A percentile compares a stretch with the other conserved stretches of the same genome.
phyloP scores from a whole-genome alignment of 2,329 filamentous ascomycete species.

The Aspergillus candidus region DNA sequence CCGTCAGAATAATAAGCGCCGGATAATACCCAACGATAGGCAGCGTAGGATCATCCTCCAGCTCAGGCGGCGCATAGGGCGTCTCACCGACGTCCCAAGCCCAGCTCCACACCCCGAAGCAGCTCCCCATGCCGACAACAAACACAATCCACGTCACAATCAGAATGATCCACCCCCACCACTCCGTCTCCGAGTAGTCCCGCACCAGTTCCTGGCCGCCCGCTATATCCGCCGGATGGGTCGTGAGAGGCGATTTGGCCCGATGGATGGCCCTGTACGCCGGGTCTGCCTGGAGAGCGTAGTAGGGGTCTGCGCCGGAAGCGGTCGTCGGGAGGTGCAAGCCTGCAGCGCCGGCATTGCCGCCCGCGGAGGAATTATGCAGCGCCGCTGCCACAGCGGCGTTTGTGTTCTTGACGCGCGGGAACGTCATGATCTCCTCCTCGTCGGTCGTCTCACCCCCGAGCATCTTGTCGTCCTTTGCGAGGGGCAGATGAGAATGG shows the following conservation, averaged over 20 bases:
- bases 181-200: slow-evolving; percentile 92
- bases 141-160: slow-evolving; percentile 92
- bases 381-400: slow-evolving; percentile 11
- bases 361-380: slow-evolving; percentile 12
- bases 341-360: slow-evolving; percentile 13
- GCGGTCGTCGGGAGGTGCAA: slow-evolving; percentile 39
- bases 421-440: slow-evolving; percentile 67
- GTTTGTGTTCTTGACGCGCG: slow-evolving; percentile 41
- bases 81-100: slow-evolving; percentile 98
- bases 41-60: slow-evolving; percentile 89
- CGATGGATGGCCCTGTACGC: slow-evolving; percentile 25
- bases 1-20: slow-evolving; percentile 83
- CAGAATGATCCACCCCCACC: slow-evolving; percentile 96
- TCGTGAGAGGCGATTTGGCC: slow-evolving; percentile 35
- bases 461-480: slow-evolving; percentile 46
- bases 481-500: slow-evolving; percentile 23
- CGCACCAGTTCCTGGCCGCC: slow-evolving; percentile 49
- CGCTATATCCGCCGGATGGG: slow-evolving; percentile 27
- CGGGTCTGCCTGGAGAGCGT: slow-evolving; percentile 40
- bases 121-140: slow-evolving; percentile 93
- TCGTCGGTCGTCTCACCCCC: slow-evolving; percentile 72
- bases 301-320: slow-evolving; percentile 61
- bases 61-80: slow-evolving; percentile 87
- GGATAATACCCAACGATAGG: slow-evolving; percentile 98
- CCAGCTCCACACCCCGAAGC: slow-evolving; percentile 94